Percentiles rank a stretch among this genome's conserved stretches.
These are phyloP conservation scores for Trichoderma gamsii DNA, from an alignment of 495 filamentous ascomycete species.

Conservation along the genomic window DNA sequence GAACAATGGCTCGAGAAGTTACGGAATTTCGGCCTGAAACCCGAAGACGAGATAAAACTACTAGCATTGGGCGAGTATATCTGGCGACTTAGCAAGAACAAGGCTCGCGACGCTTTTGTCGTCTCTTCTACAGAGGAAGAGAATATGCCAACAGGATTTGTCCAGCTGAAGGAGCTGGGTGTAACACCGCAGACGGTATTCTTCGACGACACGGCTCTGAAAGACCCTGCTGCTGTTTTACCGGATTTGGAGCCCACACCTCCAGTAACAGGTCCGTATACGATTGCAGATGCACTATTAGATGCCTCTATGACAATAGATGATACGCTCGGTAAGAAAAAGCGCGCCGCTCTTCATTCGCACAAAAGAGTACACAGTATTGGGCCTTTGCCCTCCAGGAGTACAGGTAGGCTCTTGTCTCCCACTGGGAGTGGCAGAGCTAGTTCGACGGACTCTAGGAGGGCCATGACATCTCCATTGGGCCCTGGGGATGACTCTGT, in stretches of 20 bases:
- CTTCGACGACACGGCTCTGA: slow-evolving; percentile 64
- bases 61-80: slow-evolving; percentile 84
- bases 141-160: slow-evolving; percentile 55
- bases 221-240: slow-evolving; percentile 17
- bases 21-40: slow-evolving; percentile 71
- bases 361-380: slow-evolving; percentile 42
- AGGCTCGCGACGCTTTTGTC: slow-evolving; percentile 43
- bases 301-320: slow-evolving; percentile 91
- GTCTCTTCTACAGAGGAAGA: slow-evolving; percentile 22
- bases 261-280: slow-evolving; percentile 51
- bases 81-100: slow-evolving; percentile 73
- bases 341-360: slow-evolving; percentile 49
- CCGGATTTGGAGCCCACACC: slow-evolving; percentile 19
- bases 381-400: slow-evolving; percentile 22
- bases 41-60: slow-evolving; percentile 87
- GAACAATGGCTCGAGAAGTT: slow-evolving; percentile 87
- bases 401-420: slow-evolving; percentile 21
- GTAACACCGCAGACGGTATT: slow-evolving; percentile 83
- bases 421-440: slow-evolving; percentile 30
- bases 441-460: slow-evolving; percentile 27
- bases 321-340: slow-evolving; percentile 52
- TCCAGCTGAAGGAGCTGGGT: slow-evolving; percentile 61
- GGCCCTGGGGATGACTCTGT: slow-evolving; percentile 27
- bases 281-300: slow-evolving; percentile 82
- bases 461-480: slow-evolving; percentile 25